These are phyloP conservation scores for Lachancea nothofagi DNA, from an alignment of 805 yeast species.

Conservation along the genomic window DNA sequence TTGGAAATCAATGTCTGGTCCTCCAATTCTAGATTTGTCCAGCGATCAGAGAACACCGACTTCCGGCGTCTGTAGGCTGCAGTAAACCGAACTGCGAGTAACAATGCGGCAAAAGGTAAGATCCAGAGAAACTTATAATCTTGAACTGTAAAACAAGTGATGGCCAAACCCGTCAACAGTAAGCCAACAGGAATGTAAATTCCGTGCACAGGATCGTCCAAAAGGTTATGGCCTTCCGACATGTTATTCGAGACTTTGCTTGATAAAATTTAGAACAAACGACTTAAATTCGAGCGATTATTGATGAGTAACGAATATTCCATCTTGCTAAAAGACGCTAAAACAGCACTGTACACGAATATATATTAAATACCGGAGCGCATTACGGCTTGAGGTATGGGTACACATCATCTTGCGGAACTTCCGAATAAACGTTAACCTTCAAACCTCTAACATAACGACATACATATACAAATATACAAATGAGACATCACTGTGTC, in stretches of 20 bases:
- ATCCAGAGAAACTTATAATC: constrained; percentile 30
- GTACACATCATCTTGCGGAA: too few relatives aligned
- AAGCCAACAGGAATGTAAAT: constrained; percentile 64
- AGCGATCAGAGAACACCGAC: constrained; percentile 46
- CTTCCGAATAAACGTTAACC: too few relatives aligned
- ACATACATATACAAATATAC: too few relatives aligned
- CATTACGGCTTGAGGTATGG: too few relatives aligned
- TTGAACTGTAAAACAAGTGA: constrained; percentile 42
- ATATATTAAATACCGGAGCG: too few relatives aligned
- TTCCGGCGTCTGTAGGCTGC: constrained; percentile 37
- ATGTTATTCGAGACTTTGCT: too few relatives aligned
- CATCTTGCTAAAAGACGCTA: too few relatives aligned
- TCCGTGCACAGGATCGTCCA: constrained; percentile 71
- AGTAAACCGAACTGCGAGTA: constrained; percentile 34
- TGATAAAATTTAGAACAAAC: neutral
- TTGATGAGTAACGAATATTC: too few relatives aligned
- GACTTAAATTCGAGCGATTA: too few relatives aligned
- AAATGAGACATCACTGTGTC: too few relatives aligned
- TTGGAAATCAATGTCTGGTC: constrained; percentile 71
- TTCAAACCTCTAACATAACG: too few relatives aligned
- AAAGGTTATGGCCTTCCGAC: constrained; percentile 34
- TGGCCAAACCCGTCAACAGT: constrained; percentile 52
- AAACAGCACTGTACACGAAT: too few relatives aligned
- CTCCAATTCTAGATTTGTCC: constrained; percentile 61
- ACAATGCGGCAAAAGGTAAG: constrained; percentile 36